Evolutionary conservation across 306 rosid species (phyloP), one percentile per base, ranked within the genome.

Genomic region (Quercus robur): DNA sequence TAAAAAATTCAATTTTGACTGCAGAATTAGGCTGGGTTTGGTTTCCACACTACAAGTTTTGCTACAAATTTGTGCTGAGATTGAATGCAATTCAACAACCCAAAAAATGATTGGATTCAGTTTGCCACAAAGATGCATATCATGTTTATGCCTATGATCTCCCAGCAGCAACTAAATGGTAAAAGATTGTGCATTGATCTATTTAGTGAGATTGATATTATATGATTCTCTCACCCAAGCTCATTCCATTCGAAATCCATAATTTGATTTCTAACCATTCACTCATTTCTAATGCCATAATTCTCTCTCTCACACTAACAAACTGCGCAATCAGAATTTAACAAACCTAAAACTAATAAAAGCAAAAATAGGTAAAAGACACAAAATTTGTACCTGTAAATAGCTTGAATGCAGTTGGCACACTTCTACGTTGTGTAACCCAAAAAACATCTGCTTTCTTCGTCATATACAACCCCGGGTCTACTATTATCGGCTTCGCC

Each of bases 321-420:
- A 38, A 38, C 46, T 6, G 11, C 11, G 2, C 3, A 3, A 38
- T 38, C 46, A 38, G 46, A 6, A 23, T 21, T 13, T 51, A 1
- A 23, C 0, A 15, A n/a, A 20, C 57, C 35, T 46, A 28, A 38
- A 26, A 6, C 12, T 56, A 5, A 44, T 10, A 26, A 33, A 46
- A 33, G 56, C 74, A 71, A 44, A 69, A 86, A 54, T 15, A 80
- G 61, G 67, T 17, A 76, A 61, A 76, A 15, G 73, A 78, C 55
- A 19, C 46, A 56, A 74, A 61, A 46, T 70, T 44, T 76, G 74
- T 77, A 93, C 98, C 98, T 81, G 99, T 96, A 77, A 96, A 96
- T 73, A 96, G 97, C 85, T 93, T 96, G 88, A 96, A 96, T 35
- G 99, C 98, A 18, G 99, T 93, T 38, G 99, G 99, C 83, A 92